Base-by-base conservation (phyloP, 345 rosid species). In the Isatis tinctoria region DNA sequence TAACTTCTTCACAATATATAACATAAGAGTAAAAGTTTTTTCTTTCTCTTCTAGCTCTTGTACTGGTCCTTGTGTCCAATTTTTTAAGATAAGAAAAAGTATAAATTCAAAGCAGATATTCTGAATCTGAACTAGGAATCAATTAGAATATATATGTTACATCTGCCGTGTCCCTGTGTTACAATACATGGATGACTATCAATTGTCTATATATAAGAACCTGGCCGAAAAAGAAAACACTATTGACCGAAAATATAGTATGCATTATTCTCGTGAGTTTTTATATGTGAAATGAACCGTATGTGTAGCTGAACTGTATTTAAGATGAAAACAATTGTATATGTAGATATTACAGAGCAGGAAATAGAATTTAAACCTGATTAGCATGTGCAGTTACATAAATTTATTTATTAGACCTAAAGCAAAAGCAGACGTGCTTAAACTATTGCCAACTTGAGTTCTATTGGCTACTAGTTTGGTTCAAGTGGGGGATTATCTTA, bases 401-500 rank as follows among this genome's bases (percentile, higher is more conserved):
- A 16, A 12, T 9, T 10, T 14, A 64, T 43, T 17, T 13, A 28
- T 20, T 47, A 70, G 47, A 70, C 22, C 60, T 9, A 64, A 39
- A 65, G 26, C 70, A 53, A 69, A 70, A 39, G 45, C 3, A 36
- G 72, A 45, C 62, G 47, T 48, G 67, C 61, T 76, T 76, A 70
- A 65, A 70, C 72, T 28, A 77, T 37, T 30, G 62, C 67, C 76
- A 70, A 77, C 54, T 77, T 70, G 80, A 37, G 10, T 64, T 70
- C 33, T 22, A 64, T 77, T 77, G 67, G 67, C 61, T 64, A 57
- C 69, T 53, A 10, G 71, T 35, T 17, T 77, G 53, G 53, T 56
- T 70, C 76, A 77, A 77, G 80, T 77, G 76, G 80, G 16, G 44
- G 37, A 65, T 77, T 77, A 70, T 58, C 39, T 57, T 47, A 71